A percentile compares a stretch with the other conserved stretches of the same genome.
Evolutionary conservation across 768 basidiomycete genomes (phyloP).

Genomic region (Lenzites betulinus): DNA sequence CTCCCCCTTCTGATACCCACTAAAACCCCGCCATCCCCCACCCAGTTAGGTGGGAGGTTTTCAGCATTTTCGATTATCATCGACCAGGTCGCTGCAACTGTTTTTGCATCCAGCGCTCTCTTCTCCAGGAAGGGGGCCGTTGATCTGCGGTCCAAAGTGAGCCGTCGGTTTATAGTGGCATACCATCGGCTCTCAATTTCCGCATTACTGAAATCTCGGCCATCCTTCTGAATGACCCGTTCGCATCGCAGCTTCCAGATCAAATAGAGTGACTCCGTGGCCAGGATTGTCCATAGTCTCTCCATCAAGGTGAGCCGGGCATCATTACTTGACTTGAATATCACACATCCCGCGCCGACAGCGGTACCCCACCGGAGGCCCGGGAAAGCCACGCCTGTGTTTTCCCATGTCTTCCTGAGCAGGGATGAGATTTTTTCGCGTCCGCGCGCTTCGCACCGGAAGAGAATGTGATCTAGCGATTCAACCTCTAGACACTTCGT

Average conservation of each 20-base stretch:
- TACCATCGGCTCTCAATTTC: neutral
- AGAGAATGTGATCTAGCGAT: constrained; percentile 3
- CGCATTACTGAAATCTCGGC: neutral
- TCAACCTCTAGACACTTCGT: neutral
- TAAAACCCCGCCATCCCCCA: no score
- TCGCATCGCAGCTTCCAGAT: constrained; percentile 13
- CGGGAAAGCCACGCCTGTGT: neutral
- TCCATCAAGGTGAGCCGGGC: neutral
- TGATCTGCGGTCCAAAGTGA: neutral
- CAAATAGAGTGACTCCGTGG: neutral
- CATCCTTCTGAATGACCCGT: neutral
- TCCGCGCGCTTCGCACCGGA: neutral
- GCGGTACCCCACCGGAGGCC: neutral
- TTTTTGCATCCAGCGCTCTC: neutral
- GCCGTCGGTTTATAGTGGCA: neutral
- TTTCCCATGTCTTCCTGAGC: neutral
- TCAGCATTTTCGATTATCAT: neutral
- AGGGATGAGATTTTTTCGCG: neutral
- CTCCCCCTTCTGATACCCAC: no score
- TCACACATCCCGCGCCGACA: neutral
- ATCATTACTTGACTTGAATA: neutral
- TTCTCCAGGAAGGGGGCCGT: neutral
- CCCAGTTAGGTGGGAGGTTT: constrained; percentile 7
- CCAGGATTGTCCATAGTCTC: neutral
- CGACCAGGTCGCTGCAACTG: neutral